These are phyloP conservation scores for Podaxis sp. DNA, from an alignment of 768 basidiomycete species.

Conservation along the genomic window DNA sequence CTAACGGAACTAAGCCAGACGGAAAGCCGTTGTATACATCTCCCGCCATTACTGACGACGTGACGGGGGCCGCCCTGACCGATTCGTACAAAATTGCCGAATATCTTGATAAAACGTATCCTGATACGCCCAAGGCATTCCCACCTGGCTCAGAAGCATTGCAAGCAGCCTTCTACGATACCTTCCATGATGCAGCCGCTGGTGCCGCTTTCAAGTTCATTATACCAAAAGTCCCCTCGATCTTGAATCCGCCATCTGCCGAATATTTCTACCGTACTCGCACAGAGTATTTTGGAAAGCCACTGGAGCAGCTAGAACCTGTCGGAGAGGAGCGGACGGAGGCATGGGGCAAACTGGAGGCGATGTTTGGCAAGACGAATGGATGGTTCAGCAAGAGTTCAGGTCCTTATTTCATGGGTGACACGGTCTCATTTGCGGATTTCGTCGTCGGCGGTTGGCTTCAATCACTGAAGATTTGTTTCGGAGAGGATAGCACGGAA, in stretches of 20 bases:
- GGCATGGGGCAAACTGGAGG: slow-evolving; percentile 22
- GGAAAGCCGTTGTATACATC: slow-evolving; percentile 10
- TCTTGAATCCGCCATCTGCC: not conserved
- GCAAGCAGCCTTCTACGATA: slow-evolving; percentile 2
- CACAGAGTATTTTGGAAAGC: slow-evolving; percentile 1
- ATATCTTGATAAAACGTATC: slow-evolving; percentile 42
- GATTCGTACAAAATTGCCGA: slow-evolving; percentile 40
- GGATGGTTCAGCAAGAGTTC: slow-evolving; percentile 13
- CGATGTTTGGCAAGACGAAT: not conserved
- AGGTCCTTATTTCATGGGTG: slow-evolving; percentile 10
- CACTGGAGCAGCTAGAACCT: not conserved
- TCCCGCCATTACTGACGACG: slow-evolving; percentile 28
- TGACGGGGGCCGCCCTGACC: slow-evolving; percentile 27
- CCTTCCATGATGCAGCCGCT: not conserved
- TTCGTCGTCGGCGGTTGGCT: slow-evolving; percentile 27
- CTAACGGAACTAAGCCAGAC: not conserved
- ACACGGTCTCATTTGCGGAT: slow-evolving; percentile 28
- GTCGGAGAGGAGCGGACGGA: not conserved
- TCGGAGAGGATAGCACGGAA: slow-evolving; percentile 29
- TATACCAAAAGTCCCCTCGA: not conserved
- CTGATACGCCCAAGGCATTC: slow-evolving; percentile 24
- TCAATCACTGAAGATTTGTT: slow-evolving; percentile 24
- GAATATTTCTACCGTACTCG: slow-evolving; percentile 4
- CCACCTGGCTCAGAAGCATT: slow-evolving; percentile 11
- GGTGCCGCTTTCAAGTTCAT: not conserved